Percentiles rank a stretch among this genome's conserved stretches.
phyloP scores from a whole-genome alignment of 345 rosid species.

The Eucalyptus pumila region DNA sequence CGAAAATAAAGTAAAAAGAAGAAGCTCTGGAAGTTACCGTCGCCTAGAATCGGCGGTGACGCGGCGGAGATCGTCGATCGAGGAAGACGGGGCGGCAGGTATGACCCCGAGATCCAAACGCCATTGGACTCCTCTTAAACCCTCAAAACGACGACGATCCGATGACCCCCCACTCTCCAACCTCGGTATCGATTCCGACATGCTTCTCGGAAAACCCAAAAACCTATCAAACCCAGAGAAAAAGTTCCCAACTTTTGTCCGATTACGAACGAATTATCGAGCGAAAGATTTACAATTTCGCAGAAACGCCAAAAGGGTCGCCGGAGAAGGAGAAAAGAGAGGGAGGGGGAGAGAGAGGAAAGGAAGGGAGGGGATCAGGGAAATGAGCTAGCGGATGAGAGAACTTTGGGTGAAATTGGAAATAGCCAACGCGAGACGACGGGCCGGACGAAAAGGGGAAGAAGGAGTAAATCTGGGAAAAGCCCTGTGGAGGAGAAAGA shows the following conservation, averaged over 20 bases:
- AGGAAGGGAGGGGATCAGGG: not conserved
- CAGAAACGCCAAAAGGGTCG: not conserved
- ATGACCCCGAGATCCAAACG: slow-evolving; percentile 80
- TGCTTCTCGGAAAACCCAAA: not conserved
- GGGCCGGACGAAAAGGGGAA: not conserved
- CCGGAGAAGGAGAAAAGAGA: not conserved
- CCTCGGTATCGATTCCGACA: not conserved
- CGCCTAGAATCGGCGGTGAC: slow-evolving; percentile 84
- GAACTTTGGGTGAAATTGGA: not conserved
- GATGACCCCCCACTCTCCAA: not conserved
- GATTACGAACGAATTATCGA: not conserved
- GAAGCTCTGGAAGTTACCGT: slow-evolving; percentile 20
- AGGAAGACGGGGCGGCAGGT: slow-evolving; percentile 38
- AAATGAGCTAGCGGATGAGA: not conserved
- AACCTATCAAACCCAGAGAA: not conserved
- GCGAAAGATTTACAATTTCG: not conserved
- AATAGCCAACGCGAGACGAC: not conserved
- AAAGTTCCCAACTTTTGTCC: not conserved
- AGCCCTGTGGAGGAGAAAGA: not conserved
- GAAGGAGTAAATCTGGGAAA: not conserved
- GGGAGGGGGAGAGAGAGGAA: not conserved
- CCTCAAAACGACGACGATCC: not conserved
- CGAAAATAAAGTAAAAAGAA: not conserved
- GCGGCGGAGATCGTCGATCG: slow-evolving; percentile 68
- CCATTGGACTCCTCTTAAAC: slow-evolving; percentile 72